Conservation (phyloP, 371 early-diverging fungal species). For the Cokeromyces recurvatus region DNA sequence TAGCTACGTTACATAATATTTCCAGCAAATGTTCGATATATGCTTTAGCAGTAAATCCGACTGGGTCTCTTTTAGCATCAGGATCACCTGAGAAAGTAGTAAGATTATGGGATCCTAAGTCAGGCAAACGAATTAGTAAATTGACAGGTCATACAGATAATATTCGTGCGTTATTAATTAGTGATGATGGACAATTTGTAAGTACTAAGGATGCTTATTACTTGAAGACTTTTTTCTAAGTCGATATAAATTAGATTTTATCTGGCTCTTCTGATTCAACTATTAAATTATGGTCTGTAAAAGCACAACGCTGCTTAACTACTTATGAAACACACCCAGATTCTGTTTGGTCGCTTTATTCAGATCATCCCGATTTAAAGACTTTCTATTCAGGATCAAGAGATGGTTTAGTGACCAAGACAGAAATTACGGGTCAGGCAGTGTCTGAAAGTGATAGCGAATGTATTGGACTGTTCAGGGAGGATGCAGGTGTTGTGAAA, state of each 20-base stretch:
- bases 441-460: slow-evolving; percentile 50
- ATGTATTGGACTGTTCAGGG: slow-evolving; percentile 85
- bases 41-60: slow-evolving; percentile 67
- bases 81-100: slow-evolving; percentile 92
- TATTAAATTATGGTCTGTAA: slow-evolving; percentile 91
- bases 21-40: slow-evolving; percentile 71
- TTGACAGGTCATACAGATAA: slow-evolving; percentile 93
- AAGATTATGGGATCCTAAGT: slow-evolving; percentile 85
- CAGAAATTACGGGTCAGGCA: slow-evolving; percentile 38
- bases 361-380: slow-evolving; percentile 76
- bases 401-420: slow-evolving; percentile 87
- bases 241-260: too few relatives aligned
- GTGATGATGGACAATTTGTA: slow-evolving; percentile 84
- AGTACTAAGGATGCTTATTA: too few relatives aligned
- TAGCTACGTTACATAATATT: slow-evolving; percentile 45
- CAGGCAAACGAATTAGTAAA: slow-evolving; percentile 67
- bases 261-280: slow-evolving; percentile 89
- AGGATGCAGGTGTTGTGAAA: slow-evolving; percentile 76
- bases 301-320: slow-evolving; percentile 78
- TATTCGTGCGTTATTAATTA: slow-evolving; percentile 82
- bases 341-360: slow-evolving; percentile 88
- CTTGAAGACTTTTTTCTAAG: too few relatives aligned
- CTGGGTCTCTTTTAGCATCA: slow-evolving; percentile 68
- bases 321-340: slow-evolving; percentile 85
- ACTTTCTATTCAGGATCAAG: slow-evolving; percentile 90